Evolutionary conservation across 768 basidiomycete genomes (phyloP).

Genomic region (Hypsizygus marmoreus): DNA sequence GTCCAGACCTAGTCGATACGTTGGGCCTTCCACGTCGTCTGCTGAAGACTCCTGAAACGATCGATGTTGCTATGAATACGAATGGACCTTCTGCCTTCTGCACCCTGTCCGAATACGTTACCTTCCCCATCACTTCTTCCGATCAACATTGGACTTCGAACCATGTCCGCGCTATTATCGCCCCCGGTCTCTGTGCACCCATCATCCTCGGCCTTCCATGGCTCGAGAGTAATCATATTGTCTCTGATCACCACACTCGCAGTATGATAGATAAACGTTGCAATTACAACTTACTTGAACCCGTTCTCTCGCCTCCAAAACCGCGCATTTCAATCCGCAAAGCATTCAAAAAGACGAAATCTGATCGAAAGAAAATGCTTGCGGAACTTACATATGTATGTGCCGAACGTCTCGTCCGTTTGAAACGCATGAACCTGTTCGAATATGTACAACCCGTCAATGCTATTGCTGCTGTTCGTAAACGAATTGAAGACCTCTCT

Average conservation of each 20-base stretch:
- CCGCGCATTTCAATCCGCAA: too few species aligned
- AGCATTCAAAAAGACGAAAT: too few species aligned
- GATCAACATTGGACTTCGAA: constrained; percentile 17
- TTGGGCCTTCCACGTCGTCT: not conserved
- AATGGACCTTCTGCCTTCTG: not conserved
- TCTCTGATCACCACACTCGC: constrained; percentile 25
- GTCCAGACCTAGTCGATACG: not conserved
- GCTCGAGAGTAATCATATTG: constrained; percentile 32
- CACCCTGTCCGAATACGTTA: constrained; percentile 16
- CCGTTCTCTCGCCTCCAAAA: not conserved
- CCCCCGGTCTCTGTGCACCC: constrained; percentile 22
- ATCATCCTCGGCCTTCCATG: constrained; percentile 37
- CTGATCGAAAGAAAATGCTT: not conserved
- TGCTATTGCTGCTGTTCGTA: not conserved
- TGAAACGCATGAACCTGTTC: not conserved
- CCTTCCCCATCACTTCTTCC: constrained; percentile 16
- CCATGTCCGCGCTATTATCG: constrained; percentile 21
- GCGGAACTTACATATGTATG: not conserved
- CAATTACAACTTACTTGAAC: constrained; percentile 5
- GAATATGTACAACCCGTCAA: not conserved
- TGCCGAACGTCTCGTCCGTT: not conserved
- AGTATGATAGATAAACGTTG: constrained; percentile 15
- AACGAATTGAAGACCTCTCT: not conserved
- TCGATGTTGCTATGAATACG: constrained; percentile 6
- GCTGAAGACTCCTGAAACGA: too few species aligned